Percentiles rank a stretch among this genome's conserved stretches.
phyloP scores from a whole-genome alignment of 179 eudicot species.

The Heliamphora pulchella region DNA sequence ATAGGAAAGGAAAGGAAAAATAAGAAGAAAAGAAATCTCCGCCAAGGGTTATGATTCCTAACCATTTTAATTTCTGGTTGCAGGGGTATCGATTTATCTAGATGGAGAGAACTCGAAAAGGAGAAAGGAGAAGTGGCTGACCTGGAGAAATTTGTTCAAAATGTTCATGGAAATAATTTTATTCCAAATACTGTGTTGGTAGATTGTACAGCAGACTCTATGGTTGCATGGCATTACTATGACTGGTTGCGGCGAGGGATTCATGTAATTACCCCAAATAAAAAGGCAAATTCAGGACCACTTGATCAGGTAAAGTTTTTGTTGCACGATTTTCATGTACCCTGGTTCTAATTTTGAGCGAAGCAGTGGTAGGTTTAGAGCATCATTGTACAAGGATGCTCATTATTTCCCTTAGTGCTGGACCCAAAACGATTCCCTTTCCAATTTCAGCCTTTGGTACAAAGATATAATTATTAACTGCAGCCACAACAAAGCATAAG shows the following conservation, averaged over 20 bases:
- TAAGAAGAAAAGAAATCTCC: background rate
- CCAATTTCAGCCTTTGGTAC: no score
- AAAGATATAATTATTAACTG: no score
- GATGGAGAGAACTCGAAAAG: conserved; percentile 71
- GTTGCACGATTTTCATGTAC: background rate
- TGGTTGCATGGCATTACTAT: conserved; percentile 66
- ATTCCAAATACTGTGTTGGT: conserved; percentile 84
- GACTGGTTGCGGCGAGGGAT: conserved; percentile 86
- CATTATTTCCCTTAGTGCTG: no score
- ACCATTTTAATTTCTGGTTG: conserved; percentile 10
- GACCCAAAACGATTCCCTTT: no score
- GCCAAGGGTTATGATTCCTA: background rate
- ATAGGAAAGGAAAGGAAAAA: background rate
- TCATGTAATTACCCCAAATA: conserved; percentile 88
- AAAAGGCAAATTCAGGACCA: conserved; percentile 99
- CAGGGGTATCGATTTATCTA: conserved; percentile 80
- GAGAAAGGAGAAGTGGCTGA: conserved; percentile 74
- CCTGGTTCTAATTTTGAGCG: background rate
- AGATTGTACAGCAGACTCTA: conserved; percentile 84
- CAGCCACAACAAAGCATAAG: no score
- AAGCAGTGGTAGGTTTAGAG: background rate
- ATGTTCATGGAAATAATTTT: conserved; percentile 83
- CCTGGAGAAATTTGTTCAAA: conserved; percentile 69
- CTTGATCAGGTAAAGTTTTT: conserved; percentile 69
- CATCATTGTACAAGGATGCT: background rate